Conservation (phyloP, 805 yeast species). For the Candida krabiensis region DNA sequence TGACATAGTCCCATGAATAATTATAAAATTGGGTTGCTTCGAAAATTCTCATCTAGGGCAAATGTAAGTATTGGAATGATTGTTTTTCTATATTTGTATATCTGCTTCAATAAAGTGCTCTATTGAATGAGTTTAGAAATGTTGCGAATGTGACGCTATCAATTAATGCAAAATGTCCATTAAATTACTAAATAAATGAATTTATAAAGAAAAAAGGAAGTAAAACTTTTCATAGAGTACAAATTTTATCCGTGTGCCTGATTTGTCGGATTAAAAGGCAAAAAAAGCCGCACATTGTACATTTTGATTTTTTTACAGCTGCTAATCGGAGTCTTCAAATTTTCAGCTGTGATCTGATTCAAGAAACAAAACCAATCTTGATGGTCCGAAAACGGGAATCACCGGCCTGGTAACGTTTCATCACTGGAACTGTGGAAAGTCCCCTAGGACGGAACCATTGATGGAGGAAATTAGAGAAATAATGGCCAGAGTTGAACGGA, state of each 20-base stretch:
- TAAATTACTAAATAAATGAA: too few species aligned
- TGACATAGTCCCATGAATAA: conserved; percentile 92
- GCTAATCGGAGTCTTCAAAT: too few species aligned
- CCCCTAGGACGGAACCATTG: conserved; percentile 43
- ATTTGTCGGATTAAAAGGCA: background rate
- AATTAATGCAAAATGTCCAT: too few species aligned
- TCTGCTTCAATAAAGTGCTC: too few species aligned
- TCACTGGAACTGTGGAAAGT: conserved; percentile 28
- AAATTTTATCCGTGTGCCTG: background rate
- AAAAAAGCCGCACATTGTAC: background rate
- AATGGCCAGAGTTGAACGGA: conserved; percentile 37
- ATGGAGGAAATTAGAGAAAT: conserved; percentile 31
- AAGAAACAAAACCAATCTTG: conserved; percentile 15
- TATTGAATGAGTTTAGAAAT: too few species aligned
- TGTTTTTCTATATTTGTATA: too few species aligned
- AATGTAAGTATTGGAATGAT: too few species aligned
- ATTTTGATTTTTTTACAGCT: too few species aligned
- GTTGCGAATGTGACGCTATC: too few species aligned
- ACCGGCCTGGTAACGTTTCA: conserved; percentile 32
- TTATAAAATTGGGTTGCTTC: conserved; percentile 66
- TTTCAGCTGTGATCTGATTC: too few species aligned
- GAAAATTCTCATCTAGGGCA: conserved; percentile 92
- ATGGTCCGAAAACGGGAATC: conserved; percentile 39
- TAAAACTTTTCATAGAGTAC: background rate
- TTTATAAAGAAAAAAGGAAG: too few species aligned